Evolutionary conservation across 192 early-diverging fungal species (phyloP).

Genomic region (Linnemannia exigua): DNA sequence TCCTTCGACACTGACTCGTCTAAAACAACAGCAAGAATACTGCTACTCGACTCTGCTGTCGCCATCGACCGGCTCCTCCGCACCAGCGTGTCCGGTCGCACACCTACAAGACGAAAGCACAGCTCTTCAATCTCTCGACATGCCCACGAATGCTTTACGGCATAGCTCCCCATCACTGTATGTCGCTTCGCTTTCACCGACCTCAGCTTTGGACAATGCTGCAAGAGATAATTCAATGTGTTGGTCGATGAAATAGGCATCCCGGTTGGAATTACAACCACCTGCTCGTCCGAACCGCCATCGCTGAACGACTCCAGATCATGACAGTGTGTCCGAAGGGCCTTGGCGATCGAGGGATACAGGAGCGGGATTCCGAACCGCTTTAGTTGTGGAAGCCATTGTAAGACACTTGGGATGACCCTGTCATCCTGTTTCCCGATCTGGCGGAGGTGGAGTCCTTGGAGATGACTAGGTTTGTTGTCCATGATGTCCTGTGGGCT

Average conservation of each 20-base stretch:
- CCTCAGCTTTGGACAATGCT: neutral
- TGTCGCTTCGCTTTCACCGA: neutral
- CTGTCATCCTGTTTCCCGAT: neutral
- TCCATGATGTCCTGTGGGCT: constrained; percentile 4
- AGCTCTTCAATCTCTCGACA: neutral
- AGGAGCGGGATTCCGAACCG: neutral
- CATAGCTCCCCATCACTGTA: neutral
- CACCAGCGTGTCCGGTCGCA: neutral
- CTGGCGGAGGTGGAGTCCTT: neutral
- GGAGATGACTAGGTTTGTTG: neutral
- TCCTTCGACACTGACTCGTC: neutral
- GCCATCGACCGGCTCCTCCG: neutral
- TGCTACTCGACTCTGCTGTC: neutral
- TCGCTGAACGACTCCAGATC: neutral
- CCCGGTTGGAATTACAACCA: neutral
- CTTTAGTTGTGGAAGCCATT: neutral
- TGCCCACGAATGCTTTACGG: neutral
- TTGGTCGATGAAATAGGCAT: neutral
- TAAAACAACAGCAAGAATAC: neutral
- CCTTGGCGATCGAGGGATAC: neutral
- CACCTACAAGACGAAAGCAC: neutral
- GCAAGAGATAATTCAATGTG: neutral
- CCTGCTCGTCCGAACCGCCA: neutral
- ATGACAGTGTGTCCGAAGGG: neutral
- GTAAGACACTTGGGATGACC: neutral